Evolutionary conservation across 257 asterid species (phyloP), one percentile per base, ranked within the genome.

Genomic region (Nicotiana sylvestris): DNA sequence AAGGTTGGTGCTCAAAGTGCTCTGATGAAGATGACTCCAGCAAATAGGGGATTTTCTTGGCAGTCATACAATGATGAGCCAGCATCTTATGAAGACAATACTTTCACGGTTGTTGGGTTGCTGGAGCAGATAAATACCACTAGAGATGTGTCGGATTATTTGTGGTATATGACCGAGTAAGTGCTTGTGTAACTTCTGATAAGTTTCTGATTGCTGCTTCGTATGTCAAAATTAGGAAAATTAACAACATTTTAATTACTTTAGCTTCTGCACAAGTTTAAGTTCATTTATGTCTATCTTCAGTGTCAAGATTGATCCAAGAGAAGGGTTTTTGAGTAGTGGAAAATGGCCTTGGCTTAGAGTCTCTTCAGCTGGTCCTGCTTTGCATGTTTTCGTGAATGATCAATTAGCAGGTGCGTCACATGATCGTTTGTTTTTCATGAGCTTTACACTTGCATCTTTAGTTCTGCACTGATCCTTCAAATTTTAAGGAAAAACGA

Each of bases 91-190:
- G 89, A 87, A 61, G 97, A 89, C 49, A 84, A 90, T 79, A 83
- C 92, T 6, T 93, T 93, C 83, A 83, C 93, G 17, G 87, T 84
- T 80, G 89, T 88, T 76, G 98, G 98, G 74, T 88, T 96, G 85
- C 85, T 95, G 82, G 99, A 96, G 92, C 99, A 96, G 96, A 86
- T 96, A 62, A 96, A 96, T 86, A 93, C 93, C 65, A 96, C 98
- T 49, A 90, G 98, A 88, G 99, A 96, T 80, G 86, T 80, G 77
- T 90, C 98, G 1, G 99, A 96, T 87, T 96, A 96, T 87, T 85
- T 96, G 87, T 94, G 99, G 99, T 96, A 96, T 74, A 86, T 89
- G 60, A 96, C 99, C 43, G 98, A 93, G 99, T 96, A 92, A 89
- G 99, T 92, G 60, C 65, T 30, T 53, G 15, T 3, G 16, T 17